Conservation (phyloP, 495 filamentous ascomycete genomes). For the Tuber indicum region DNA sequence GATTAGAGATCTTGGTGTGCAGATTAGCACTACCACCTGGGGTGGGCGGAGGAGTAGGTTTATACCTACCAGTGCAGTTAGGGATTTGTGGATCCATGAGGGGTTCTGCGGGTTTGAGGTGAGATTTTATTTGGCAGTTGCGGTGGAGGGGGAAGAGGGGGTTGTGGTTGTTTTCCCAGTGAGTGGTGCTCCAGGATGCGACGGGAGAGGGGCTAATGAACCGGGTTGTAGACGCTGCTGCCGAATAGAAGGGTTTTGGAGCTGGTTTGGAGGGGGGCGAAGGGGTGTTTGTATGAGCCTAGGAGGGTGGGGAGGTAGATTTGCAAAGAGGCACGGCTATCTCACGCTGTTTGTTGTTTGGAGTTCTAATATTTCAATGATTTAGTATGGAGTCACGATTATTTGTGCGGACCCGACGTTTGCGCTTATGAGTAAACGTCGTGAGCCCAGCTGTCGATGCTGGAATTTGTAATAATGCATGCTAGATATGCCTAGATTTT, state of each 20-base stretch:
- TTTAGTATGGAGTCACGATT: background rate
- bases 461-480: background rate
- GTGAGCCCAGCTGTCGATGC: background rate
- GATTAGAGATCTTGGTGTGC: conserved; percentile 82
- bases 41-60: conserved; percentile 63
- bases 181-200: conserved; percentile 70
- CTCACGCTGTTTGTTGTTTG: background rate
- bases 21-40: conserved; percentile 58
- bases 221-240: conserved; percentile 43
- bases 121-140: conserved; percentile 77
- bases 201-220: conserved; percentile 70
- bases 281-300: conserved; percentile 27
- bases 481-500: background rate
- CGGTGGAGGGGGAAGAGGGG: conserved; percentile 83
- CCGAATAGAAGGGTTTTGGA: conserved; percentile 32
- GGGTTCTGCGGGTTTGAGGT: conserved; percentile 92
- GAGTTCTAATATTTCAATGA: background rate
- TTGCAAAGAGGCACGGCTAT: background rate
- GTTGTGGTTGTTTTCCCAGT: conserved; percentile 90
- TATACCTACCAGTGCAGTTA: conserved; percentile 85
- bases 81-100: conserved; percentile 90
- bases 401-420: background rate
- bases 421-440: background rate
- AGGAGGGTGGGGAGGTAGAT: conserved; percentile 9
- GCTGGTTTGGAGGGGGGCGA: conserved; percentile 35